A percentile compares a stretch with the other conserved stretches of the same genome.
phyloP scores from a whole-genome alignment of 2,329 filamentous ascomycete species.

The Ascosphaera pollenicola region DNA sequence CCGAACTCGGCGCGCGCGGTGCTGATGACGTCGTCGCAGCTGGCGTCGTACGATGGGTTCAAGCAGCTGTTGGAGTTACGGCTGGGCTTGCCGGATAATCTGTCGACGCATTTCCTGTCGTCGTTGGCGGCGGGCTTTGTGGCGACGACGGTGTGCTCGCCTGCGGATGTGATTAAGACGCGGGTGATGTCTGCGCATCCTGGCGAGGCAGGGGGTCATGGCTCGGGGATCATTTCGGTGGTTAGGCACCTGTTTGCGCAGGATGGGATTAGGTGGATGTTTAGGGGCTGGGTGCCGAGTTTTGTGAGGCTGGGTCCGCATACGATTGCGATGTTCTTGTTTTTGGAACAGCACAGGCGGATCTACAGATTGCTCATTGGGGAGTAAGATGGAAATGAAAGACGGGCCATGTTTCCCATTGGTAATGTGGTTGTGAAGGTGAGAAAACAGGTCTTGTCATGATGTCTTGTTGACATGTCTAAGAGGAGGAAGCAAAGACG shows the following conservation, averaged over 20 bases:
- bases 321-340: constrained; percentile 43
- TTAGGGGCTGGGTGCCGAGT: constrained; percentile 44
- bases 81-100: constrained; percentile 30
- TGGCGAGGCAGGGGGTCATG: constrained; percentile 15
- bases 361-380: constrained; percentile 23
- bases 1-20: constrained; percentile 39
- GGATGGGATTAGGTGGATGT: constrained; percentile 41
- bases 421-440: no score
- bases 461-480: neutral
- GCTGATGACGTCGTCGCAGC: constrained; percentile 43
- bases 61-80: constrained; percentile 32
- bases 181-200: constrained; percentile 36
- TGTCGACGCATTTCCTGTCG: constrained; percentile 39
- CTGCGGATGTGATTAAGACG: constrained; percentile 46
- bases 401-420: no score
- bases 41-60: constrained; percentile 42
- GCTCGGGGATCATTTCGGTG: constrained; percentile 22
- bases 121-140: constrained; percentile 42
- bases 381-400: neutral
- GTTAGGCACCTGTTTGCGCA: constrained; percentile 30
- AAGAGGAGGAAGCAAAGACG: no score
- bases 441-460: neutral
- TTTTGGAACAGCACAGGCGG: constrained; percentile 47
- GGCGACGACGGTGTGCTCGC: constrained; percentile 43
- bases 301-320: constrained; percentile 44